A percentile compares a stretch with the other conserved stretches of the same genome.
These are phyloP conservation scores for Gynandropsis gynandra DNA, from an alignment of 345 rosid genomes.

Conservation along the genomic window DNA sequence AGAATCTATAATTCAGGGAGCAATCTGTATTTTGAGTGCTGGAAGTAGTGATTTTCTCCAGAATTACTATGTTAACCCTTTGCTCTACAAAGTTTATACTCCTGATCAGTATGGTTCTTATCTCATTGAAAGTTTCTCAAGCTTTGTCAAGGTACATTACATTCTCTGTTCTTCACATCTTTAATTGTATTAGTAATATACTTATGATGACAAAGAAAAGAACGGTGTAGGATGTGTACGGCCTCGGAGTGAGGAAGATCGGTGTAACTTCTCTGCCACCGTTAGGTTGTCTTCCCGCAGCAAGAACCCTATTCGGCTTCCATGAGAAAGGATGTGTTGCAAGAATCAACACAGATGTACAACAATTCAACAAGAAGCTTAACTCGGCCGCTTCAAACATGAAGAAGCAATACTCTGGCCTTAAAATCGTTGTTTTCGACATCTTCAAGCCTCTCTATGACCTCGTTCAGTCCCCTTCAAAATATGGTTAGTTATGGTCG, in stretches of 20 bases:
- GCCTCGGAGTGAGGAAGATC: slow-evolving; percentile 67
- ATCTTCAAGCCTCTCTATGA: slow-evolving; percentile 64
- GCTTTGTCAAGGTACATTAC: slow-evolving; percentile 53
- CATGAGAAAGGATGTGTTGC: slow-evolving; percentile 60
- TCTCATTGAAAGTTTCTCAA: slow-evolving; percentile 46
- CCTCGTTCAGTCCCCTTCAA: slow-evolving; percentile 53
- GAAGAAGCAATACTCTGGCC: slow-evolving; percentile 60
- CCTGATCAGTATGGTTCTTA: slow-evolving; percentile 59
- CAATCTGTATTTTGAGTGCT: slow-evolving; percentile 60
- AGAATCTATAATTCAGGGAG: slow-evolving; percentile 51
- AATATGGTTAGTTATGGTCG: slow-evolving; percentile 34
- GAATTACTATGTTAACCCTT: slow-evolving; percentile 77
- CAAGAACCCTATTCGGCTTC: slow-evolving; percentile 61
- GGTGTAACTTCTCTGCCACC: slow-evolving; percentile 95
- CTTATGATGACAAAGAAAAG: not conserved
- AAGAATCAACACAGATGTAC: slow-evolving; percentile 61
- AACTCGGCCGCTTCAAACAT: slow-evolving; percentile 48
- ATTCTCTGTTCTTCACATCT: not conserved
- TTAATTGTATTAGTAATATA: not conserved
- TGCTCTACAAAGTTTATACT: slow-evolving; percentile 43
- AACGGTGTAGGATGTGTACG: slow-evolving; percentile 44
- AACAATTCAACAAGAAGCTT: slow-evolving; percentile 68
- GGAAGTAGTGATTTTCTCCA: slow-evolving; percentile 91
- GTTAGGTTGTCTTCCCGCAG: slow-evolving; percentile 78
- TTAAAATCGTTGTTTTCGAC: slow-evolving; percentile 73